Percentiles rank a stretch among this genome's conserved stretches.
phyloP scores from a whole-genome alignment of 2,329 filamentous ascomycete genomes.

The Epichloe gansuensis region DNA sequence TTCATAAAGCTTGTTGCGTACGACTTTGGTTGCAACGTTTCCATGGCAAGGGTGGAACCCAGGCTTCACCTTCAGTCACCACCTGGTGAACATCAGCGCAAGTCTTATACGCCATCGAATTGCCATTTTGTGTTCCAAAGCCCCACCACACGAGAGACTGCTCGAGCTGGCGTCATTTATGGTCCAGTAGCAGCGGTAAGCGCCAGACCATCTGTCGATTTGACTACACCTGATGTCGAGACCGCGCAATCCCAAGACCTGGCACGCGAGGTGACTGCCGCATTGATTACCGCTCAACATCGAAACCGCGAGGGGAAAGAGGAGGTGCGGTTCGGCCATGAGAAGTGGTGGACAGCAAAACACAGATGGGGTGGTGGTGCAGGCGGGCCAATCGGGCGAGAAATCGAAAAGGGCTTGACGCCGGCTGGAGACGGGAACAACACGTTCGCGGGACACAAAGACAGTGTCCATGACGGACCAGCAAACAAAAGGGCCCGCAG shows the following conservation, averaged over 20 bases:
- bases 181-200: slow-evolving; percentile 50
- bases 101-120: slow-evolving; percentile 44
- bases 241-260: slow-evolving; percentile 50
- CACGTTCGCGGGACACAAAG: slow-evolving; percentile 14
- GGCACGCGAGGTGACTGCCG: slow-evolving; percentile 46
- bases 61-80: slow-evolving; percentile 40
- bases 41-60: slow-evolving; percentile 43
- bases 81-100: slow-evolving; percentile 19
- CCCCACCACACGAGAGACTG: slow-evolving; percentile 45
- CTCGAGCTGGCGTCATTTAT: slow-evolving; percentile 45
- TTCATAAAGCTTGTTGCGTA: slow-evolving; percentile 54
- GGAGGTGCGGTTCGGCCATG: slow-evolving; percentile 44
- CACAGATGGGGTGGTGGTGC: slow-evolving; percentile 50
- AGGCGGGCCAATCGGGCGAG: slow-evolving; percentile 49
- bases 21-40: slow-evolving; percentile 51
- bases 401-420: slow-evolving; percentile 37
- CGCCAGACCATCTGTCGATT: slow-evolving; percentile 40
- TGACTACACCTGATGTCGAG: slow-evolving; percentile 28
- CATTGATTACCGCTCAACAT: slow-evolving; percentile 51
- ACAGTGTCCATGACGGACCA: slow-evolving; percentile 12
- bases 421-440: slow-evolving; percentile 35
- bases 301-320: slow-evolving; percentile 43
- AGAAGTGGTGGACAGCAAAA: slow-evolving; percentile 47
- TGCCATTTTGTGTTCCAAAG: slow-evolving; percentile 49
- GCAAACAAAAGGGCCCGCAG: slow-evolving; percentile 38